These are phyloP conservation scores for Kwoniella botswanensis DNA, from an alignment of 768 basidiomycete genomes.

Conservation along the genomic window DNA sequence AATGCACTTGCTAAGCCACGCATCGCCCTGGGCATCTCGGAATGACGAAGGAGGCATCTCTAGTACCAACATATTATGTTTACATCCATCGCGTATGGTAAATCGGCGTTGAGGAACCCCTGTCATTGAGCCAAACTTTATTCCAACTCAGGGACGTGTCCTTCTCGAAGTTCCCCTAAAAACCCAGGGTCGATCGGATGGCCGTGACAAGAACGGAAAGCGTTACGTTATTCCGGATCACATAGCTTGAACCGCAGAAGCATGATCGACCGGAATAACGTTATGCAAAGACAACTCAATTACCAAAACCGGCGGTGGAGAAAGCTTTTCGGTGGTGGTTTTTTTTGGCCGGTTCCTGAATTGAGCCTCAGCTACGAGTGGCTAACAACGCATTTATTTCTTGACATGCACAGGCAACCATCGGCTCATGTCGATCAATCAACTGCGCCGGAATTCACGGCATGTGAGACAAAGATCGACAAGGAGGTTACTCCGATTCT, in stretches of 20 bases:
- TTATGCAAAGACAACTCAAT: constrained; percentile 6
- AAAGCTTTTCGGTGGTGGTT: background rate
- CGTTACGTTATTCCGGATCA: background rate
- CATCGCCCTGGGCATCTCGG: constrained; percentile 3
- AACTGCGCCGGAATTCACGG: constrained; percentile 7
- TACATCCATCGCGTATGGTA: constrained; percentile 16
- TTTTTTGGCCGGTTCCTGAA: constrained; percentile 3
- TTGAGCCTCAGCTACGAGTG: constrained; percentile 4
- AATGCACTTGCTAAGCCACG: constrained; percentile 1
- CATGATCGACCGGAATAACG: constrained; percentile 15
- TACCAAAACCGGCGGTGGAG: constrained; percentile 21
- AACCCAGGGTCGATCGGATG: background rate
- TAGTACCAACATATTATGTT: background rate
- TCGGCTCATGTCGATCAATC: background rate
- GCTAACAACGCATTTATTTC: background rate
- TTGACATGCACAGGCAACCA: too few species aligned
- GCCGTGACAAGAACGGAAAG: background rate
- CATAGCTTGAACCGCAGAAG: background rate
- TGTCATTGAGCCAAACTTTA: constrained; percentile 14
- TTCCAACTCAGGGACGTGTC: background rate
- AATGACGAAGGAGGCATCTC: constrained; percentile 15
- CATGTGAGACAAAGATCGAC: constrained; percentile 7
- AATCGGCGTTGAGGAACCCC: constrained; percentile 7
- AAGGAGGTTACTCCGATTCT: constrained; percentile 14
- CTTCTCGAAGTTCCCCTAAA: constrained; percentile 3